phyloP scores from a whole-genome alignment of 305 asterid species.

The Fraxinus ornus region DNA sequence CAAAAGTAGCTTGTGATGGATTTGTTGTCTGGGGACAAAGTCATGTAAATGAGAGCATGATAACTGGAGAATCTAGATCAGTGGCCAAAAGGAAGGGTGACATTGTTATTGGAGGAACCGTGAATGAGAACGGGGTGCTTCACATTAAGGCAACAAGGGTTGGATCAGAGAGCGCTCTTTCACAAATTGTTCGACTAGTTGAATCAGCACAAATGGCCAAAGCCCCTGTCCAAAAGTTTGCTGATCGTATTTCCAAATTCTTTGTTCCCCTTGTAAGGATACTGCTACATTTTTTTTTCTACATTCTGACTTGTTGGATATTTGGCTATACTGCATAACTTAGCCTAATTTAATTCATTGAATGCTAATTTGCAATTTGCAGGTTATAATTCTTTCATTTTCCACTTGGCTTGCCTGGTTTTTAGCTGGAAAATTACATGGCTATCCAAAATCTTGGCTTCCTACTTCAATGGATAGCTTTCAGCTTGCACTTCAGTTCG shows the following conservation, averaged over 20 bases:
- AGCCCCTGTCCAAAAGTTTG: constrained; percentile 62
- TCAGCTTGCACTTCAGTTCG: constrained; percentile 59
- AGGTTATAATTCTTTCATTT: constrained; percentile 47
- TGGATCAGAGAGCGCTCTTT: constrained; percentile 55
- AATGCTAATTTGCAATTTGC: constrained; percentile 8
- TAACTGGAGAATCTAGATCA: constrained; percentile 56
- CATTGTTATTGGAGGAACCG: constrained; percentile 56
- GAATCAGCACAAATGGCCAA: constrained; percentile 62
- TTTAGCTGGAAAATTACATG: constrained; percentile 36
- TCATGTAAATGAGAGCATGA: constrained; percentile 59
- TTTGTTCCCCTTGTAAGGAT: constrained; percentile 60
- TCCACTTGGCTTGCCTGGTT: constrained; percentile 55
- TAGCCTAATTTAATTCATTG: not conserved
- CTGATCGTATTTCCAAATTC: constrained; percentile 55
- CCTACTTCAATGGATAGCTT: constrained; percentile 48
- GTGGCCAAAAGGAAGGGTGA: constrained; percentile 42
- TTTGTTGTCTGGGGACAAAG: constrained; percentile 53
- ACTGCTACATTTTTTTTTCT: not conserved
- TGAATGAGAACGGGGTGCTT: constrained; percentile 49
- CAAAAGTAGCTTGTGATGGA: constrained; percentile 58
- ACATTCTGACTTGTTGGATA: not conserved
- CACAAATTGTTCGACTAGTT: constrained; percentile 57
- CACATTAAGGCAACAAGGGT: constrained; percentile 51
- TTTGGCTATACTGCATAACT: not conserved
- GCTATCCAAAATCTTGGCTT: constrained; percentile 48